Evolutionary conservation across 2,329 filamentous ascomycete genomes (phyloP).

Genomic region (Arachnomyces sp.): DNA sequence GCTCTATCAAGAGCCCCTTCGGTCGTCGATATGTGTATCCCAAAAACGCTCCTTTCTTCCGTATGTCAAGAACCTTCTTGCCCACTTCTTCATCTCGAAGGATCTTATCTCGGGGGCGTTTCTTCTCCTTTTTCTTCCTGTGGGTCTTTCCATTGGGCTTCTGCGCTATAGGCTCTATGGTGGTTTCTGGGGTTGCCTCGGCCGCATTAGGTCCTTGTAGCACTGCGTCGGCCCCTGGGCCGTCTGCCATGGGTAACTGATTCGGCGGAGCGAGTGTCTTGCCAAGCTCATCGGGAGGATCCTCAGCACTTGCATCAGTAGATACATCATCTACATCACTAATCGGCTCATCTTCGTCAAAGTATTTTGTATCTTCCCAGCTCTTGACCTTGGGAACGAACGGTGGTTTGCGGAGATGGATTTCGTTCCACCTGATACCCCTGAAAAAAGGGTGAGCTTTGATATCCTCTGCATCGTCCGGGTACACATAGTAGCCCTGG

Average conservation of each 20-base stretch:
- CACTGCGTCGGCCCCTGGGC: too few species aligned
- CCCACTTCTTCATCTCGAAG: conserved; percentile 64
- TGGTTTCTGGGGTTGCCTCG: too few species aligned
- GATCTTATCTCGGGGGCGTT: conserved; percentile 74
- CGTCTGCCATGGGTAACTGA: not conserved
- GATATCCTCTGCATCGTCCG: conserved; percentile 80
- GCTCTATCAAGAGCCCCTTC: conserved; percentile 25
- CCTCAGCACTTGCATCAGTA: conserved; percentile 35
- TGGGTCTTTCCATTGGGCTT: conserved; percentile 36
- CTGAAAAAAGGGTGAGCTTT: conserved; percentile 82
- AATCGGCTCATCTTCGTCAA: conserved; percentile 64
- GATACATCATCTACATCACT: conserved; percentile 49
- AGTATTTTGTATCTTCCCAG: conserved; percentile 75
- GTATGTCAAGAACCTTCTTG: conserved; percentile 62
- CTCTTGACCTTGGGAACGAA: conserved; percentile 66
- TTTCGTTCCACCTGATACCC: conserved; percentile 65
- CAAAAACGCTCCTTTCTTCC: conserved; percentile 75
- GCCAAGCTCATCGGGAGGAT: conserved; percentile 13
- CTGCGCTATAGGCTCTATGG: conserved; percentile 6
- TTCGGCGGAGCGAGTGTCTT: not conserved
- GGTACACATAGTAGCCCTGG: conserved; percentile 60
- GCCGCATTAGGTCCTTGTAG: too few species aligned
- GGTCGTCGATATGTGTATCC: conserved; percentile 73
- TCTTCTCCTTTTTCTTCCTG: conserved; percentile 57
- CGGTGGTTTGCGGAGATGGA: conserved; percentile 64